Conservation (phyloP, 1,284 basidiomycete genomes). For the Ceratobasidium sp. region DNA sequence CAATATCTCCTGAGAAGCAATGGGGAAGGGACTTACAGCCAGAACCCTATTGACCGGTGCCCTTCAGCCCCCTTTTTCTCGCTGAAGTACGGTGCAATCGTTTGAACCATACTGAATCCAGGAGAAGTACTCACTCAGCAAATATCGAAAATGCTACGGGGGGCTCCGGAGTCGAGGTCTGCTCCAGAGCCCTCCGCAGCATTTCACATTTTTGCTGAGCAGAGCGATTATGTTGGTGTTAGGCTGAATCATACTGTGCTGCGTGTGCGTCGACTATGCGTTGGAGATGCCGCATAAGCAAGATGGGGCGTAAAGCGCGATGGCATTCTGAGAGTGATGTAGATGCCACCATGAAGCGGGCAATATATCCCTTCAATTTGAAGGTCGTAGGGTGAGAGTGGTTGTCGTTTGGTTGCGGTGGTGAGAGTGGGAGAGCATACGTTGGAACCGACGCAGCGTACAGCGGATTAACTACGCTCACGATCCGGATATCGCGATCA, state of each 20-base stretch:
- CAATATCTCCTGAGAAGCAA: background rate
- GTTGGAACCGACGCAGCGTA: slow-evolving; percentile 74
- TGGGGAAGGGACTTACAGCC: slow-evolving; percentile 37
- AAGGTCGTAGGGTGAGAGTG: slow-evolving; percentile 19
- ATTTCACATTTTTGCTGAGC: too few relatives aligned
- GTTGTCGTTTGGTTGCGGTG: too few relatives aligned
- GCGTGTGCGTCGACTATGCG: slow-evolving; percentile 74
- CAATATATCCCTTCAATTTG: slow-evolving; percentile 11
- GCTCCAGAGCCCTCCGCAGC: too few relatives aligned
- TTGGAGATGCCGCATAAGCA: slow-evolving; percentile 75
- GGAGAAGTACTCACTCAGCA: slow-evolving; percentile 73
- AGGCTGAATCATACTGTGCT: slow-evolving; percentile 62
- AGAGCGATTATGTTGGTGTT: too few relatives aligned
- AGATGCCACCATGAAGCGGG: slow-evolving; percentile 44
- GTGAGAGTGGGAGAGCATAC: slow-evolving; percentile 50
- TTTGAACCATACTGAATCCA: slow-evolving; percentile 72
- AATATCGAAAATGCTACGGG: slow-evolving; percentile 61
- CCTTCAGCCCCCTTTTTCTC: slow-evolving; percentile 54
- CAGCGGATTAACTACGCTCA: slow-evolving; percentile 82
- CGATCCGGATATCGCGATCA: slow-evolving; percentile 82
- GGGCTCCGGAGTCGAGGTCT: too few relatives aligned
- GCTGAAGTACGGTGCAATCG: slow-evolving; percentile 62
- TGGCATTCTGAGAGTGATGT: slow-evolving; percentile 66
- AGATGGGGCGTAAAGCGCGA: slow-evolving; percentile 65
- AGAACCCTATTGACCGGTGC: slow-evolving; percentile 28